Evolutionary conservation across 495 filamentous ascomycete species (phyloP).

Genomic region (Penicillium subrubescens): DNA sequence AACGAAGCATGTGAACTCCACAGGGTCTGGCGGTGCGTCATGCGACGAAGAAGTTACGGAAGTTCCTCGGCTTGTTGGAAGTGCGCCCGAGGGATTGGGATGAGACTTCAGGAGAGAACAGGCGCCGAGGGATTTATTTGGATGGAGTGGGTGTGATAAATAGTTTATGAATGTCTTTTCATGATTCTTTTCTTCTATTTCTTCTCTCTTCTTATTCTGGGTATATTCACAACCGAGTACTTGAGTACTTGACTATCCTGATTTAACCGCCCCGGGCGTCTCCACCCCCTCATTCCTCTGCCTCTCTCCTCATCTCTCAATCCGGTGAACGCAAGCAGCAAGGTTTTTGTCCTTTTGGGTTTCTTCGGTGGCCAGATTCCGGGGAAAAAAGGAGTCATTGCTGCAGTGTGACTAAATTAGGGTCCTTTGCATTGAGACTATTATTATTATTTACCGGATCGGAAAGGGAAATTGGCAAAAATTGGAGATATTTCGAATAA

Average conservation of each 20-base stretch:
- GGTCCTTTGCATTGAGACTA: not conserved
- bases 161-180: not conserved
- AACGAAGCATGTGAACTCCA: constrained; percentile 20
- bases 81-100: not conserved
- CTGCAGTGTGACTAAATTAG: not conserved
- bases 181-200: not conserved
- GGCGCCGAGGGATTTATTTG: not conserved
- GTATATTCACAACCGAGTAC: not conserved
- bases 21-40: constrained; percentile 1
- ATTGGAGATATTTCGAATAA: not conserved
- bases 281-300: constrained; percentile 29
- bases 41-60: constrained; percentile 17
- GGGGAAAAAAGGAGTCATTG: constrained; percentile 16
- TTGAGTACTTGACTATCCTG: constrained; percentile 5
- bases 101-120: not conserved
- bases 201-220: not conserved
- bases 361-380: constrained; percentile 24
- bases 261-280: constrained; percentile 18
- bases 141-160: not conserved
- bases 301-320: constrained; percentile 10
- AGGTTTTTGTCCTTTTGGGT: constrained; percentile 12
- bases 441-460: not conserved
- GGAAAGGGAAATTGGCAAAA: not conserved
- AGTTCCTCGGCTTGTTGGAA: constrained; percentile 15
- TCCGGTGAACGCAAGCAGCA: constrained; percentile 39